phyloP scores from a whole-genome alignment of 2,329 filamentous ascomycete genomes.

The Ophiobolus disseminans region DNA sequence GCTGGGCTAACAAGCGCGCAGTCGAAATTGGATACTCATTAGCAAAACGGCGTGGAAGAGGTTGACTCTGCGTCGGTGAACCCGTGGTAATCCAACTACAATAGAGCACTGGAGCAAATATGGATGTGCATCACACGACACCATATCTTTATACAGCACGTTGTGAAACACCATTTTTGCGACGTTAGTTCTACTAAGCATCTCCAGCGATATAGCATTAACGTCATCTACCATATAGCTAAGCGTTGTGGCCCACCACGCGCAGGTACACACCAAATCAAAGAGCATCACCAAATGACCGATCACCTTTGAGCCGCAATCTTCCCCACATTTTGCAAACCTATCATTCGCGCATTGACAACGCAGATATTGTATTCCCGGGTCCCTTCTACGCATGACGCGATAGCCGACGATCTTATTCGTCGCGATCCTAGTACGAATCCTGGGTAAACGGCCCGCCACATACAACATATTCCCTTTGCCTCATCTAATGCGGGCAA shows the following conservation, averaged over 20 bases:
- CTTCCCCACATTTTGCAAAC: slow-evolving; percentile 12
- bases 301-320: slow-evolving; percentile 15
- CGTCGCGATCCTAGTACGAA: slow-evolving; percentile 29
- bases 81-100: no score
- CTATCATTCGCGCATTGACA: slow-evolving; percentile 9
- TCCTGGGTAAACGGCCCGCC: slow-evolving; percentile 42
- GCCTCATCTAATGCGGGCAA: slow-evolving; percentile 36
- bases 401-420: slow-evolving; percentile 28
- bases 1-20: no score
- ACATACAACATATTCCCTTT: slow-evolving; percentile 29
- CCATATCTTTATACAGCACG: no score
- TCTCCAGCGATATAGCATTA: slow-evolving; percentile 1
- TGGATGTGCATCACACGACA: no score
- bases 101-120: no score
- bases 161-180: background rate
- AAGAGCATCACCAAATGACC: background rate
- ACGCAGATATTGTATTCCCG: slow-evolving; percentile 20
- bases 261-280: background rate
- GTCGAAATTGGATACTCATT: no score
- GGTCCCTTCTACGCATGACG: slow-evolving; percentile 15
- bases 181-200: slow-evolving; percentile 1
- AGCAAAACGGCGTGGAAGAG: no score
- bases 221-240: slow-evolving; percentile 1
- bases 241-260: background rate
- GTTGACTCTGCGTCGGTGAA: no score